Base-by-base conservation (phyloP, 179 eudicot genomes). In the Corrigiola litoralis region DNA sequence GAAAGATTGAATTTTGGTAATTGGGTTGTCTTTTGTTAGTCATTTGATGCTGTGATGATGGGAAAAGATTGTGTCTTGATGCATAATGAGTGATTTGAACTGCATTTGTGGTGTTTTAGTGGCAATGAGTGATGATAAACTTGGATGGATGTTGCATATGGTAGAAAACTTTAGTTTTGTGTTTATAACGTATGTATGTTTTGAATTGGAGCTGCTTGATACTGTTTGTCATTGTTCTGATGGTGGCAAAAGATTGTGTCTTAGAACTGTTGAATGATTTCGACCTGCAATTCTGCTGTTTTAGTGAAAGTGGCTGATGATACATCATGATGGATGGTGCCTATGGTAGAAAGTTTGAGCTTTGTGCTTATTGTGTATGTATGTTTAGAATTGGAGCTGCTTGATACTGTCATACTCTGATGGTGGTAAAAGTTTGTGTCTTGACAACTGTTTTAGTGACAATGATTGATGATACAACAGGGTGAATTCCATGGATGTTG, bases 1-100 rank as follows among this genome's bases (percentile, higher is more conserved):
- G 65, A 61, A 61, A 61, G 52, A 42, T 44, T 61, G 65, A 44
- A 56, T 67, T 42, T 53, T 61, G 49, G 45, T 9, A 51, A 52
- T 18, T 52, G 67, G 45, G 73, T 61, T 20, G 18, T 69, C 23
- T 41, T 56, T 46, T 57, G 40, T 51, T 41, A 41, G 29, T 5
- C 44, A 20, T 21, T 31, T 54, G 40, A 13, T 54, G 50, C 42
- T 40, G 1, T 20, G 70, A 45, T 45, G 34, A 32, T 59, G 8
- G 34, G 2, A 7, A 24, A 38, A 37, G 24, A 9, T 59, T 14
- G n/a, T 28, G 63, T 55, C 24, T 28, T 58, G 41, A 28, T 48
- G 9, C 29, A 8, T 40, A 21, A 17, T 3, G 17, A 20, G 13
- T 28, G 21, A 23, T 48, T 73, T n/a, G 7, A n/a, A 24, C 17